Percentiles rank a stretch among this genome's conserved stretches.
Conservation (phyloP, 768 basidiomycete genomes). For the Lactarius psammicola region DNA sequence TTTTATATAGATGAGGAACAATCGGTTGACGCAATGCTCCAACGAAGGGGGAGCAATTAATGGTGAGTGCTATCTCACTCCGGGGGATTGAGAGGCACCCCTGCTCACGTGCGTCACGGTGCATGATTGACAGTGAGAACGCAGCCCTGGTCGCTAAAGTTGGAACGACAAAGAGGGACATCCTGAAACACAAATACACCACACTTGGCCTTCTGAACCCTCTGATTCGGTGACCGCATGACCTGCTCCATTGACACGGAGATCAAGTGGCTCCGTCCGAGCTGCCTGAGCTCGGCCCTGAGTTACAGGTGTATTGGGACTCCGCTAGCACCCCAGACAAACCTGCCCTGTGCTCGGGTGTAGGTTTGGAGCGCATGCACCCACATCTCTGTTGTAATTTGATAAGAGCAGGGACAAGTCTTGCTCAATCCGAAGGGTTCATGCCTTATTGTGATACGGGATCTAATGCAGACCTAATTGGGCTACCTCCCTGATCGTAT, state of each 20-base stretch:
- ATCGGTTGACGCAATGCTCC: too few relatives aligned
- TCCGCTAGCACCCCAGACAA: not conserved
- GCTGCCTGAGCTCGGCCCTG: conserved; percentile 33
- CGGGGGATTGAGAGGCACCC: too few relatives aligned
- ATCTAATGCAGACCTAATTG: too few relatives aligned
- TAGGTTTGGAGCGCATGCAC: too few relatives aligned
- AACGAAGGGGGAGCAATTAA: conserved; percentile 25
- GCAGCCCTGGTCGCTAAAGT: conserved; percentile 40
- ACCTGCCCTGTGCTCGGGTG: not conserved
- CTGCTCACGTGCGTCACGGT: not conserved
- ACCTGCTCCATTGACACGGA: conserved; percentile 31
- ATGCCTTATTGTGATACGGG: too few relatives aligned
- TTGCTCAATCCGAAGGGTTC: too few relatives aligned
- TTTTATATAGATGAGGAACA: too few relatives aligned
- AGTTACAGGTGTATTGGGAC: conserved; percentile 22
- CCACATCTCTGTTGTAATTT: not conserved
- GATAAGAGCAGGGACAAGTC: too few relatives aligned
- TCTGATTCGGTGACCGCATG: not conserved
- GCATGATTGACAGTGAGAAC: too few relatives aligned
- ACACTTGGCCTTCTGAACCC: not conserved
- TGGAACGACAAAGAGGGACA: conserved; percentile 42
- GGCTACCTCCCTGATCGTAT: too few relatives aligned
- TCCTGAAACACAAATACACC: conserved; percentile 57
- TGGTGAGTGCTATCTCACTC: conserved; percentile 17
- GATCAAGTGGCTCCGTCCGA: conserved; percentile 30